phyloP scores from a whole-genome alignment of 257 asterid species.

The Jacaranda mimosifolia region DNA sequence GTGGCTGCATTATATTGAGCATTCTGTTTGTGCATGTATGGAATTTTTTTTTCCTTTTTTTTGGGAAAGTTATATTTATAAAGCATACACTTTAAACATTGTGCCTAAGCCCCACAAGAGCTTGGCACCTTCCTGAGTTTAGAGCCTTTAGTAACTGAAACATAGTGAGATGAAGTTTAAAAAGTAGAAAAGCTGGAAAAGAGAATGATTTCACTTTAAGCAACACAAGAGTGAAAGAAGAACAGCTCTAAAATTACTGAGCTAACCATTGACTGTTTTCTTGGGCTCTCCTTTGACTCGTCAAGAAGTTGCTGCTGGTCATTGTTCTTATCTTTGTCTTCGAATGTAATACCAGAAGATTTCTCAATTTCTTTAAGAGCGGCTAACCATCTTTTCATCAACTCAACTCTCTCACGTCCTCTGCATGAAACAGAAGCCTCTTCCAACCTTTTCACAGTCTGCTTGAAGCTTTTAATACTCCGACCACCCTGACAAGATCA shows the following conservation, averaged over 20 bases:
- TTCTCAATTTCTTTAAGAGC: conserved; percentile 71
- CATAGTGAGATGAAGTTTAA: conserved; percentile 17
- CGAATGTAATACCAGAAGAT: conserved; percentile 46
- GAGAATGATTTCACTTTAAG: neutral
- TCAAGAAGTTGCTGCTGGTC: conserved; percentile 66
- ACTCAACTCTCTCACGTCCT: conserved; percentile 81
- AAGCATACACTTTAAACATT: conserved; percentile 14
- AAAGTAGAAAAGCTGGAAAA: conserved; percentile 25
- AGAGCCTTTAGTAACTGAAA: conserved; percentile 3
- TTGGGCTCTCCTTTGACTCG: conserved; percentile 74
- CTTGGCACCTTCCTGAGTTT: conserved; percentile 1
- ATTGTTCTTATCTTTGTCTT: conserved; percentile 59
- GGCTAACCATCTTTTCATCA: conserved; percentile 91
- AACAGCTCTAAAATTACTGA: conserved; percentile 3
- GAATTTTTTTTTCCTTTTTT: neutral
- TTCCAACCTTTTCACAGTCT: conserved; percentile 90
- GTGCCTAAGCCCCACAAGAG: conserved; percentile 6
- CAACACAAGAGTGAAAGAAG: conserved; percentile 22
- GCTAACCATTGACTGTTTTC: conserved; percentile 76
- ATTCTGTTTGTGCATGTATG: neutral
- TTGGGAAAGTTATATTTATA: conserved; percentile 6
- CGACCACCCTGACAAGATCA: conserved; percentile 64
- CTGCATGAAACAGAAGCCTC: conserved; percentile 96
- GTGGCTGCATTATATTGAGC: neutral
- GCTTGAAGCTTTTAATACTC: conserved; percentile 83